Conservation (phyloP, 805 yeast species). For the Pichia manshurica region DNA sequence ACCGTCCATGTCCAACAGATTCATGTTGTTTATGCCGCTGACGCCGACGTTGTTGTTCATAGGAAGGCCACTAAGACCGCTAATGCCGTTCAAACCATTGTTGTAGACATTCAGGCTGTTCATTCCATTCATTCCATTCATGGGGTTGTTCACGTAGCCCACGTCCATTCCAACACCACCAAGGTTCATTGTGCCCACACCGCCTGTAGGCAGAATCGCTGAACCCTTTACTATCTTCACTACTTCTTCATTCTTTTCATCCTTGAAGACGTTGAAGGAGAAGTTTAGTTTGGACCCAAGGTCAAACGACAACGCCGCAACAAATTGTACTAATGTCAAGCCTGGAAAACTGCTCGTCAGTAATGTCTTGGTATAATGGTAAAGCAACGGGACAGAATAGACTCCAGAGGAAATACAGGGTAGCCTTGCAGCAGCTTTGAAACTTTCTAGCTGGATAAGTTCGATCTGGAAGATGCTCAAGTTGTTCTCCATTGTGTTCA, state of each 20-base stretch:
- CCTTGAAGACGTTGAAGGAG: slow-evolving; percentile 40
- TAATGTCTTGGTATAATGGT: slow-evolving; percentile 31
- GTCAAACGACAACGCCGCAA: slow-evolving; percentile 32
- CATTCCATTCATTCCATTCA: background rate
- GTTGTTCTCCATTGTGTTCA: too few relatives aligned
- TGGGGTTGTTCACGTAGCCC: background rate
- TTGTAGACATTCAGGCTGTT: too few relatives aligned
- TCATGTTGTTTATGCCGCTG: slow-evolving; percentile 3
- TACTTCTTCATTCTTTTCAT: slow-evolving; percentile 39
- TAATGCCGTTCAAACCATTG: background rate
- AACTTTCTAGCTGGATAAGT: slow-evolving; percentile 37
- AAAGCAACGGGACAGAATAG: slow-evolving; percentile 22
- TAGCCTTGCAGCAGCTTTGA: slow-evolving; percentile 35
- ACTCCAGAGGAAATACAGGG: slow-evolving; percentile 19
- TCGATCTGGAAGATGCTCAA: slow-evolving; percentile 26
- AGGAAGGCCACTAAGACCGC: background rate
- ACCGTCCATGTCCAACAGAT: background rate
- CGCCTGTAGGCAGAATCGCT: background rate
- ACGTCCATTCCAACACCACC: background rate
- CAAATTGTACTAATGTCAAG: slow-evolving; percentile 18
- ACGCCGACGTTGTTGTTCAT: background rate
- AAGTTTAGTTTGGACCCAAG: slow-evolving; percentile 25
- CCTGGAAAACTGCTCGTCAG: slow-evolving; percentile 34
- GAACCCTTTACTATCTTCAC: background rate
- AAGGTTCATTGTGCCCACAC: slow-evolving; percentile 7